Percentiles rank a stretch among this genome's conserved stretches.
phyloP scores from a whole-genome alignment of 1,284 basidiomycete genomes.

The Trichosporon faecale region DNA sequence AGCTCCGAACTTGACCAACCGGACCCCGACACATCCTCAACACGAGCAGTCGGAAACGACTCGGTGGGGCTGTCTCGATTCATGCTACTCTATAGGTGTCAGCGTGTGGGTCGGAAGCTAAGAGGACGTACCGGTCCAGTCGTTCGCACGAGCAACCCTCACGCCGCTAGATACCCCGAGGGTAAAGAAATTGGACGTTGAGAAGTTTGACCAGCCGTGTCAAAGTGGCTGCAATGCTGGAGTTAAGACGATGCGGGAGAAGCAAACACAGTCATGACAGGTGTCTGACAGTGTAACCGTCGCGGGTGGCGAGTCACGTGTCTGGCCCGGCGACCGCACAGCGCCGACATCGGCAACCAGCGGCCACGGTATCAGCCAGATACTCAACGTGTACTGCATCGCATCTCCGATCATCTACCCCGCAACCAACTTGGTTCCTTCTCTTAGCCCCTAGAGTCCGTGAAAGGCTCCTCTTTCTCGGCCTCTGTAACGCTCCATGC shows the following conservation, averaged over 20 bases:
- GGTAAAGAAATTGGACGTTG: too few relatives aligned
- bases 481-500: not conserved
- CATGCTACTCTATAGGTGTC: not conserved
- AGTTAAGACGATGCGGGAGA: not conserved
- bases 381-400: not conserved
- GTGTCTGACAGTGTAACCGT: not conserved
- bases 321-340: not conserved
- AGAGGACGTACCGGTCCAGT: too few relatives aligned
- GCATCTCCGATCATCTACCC: not conserved
- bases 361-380: not conserved
- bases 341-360: not conserved
- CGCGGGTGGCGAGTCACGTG: conserved; percentile 13
- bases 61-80: not conserved
- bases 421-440: not conserved
- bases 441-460: not conserved
- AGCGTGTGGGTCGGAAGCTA: too few relatives aligned
- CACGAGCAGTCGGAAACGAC: not conserved
- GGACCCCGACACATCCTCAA: not conserved
- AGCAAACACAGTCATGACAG: not conserved
- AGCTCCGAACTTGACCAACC: conserved; percentile 15
- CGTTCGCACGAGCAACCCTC: too few relatives aligned
- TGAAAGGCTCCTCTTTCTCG: not conserved
- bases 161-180: too few relatives aligned
- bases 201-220: too few relatives aligned
- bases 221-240: not conserved